Conservation (phyloP, 805 yeast genomes). For the Candida ortonii region DNA sequence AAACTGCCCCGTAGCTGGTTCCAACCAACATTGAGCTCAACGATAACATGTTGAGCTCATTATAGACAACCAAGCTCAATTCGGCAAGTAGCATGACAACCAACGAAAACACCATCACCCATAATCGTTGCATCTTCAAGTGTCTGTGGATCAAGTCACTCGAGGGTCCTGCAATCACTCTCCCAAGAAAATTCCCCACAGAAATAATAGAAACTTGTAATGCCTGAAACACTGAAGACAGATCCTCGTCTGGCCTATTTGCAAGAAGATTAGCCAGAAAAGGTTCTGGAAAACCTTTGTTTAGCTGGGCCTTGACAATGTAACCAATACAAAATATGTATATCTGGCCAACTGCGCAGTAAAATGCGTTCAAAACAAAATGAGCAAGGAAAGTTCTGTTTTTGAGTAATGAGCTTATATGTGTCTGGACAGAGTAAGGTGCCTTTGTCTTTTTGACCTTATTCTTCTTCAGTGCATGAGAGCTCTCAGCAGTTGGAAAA, state of each 20-base stretch:
- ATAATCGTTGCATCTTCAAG: slow-evolving; percentile 54
- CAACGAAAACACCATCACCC: slow-evolving; percentile 54
- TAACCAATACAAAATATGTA: slow-evolving; percentile 75
- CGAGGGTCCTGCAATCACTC: slow-evolving; percentile 61
- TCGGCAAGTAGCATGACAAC: slow-evolving; percentile 38
- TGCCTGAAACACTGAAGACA: slow-evolving; percentile 56
- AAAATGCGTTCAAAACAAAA: slow-evolving; percentile 51
- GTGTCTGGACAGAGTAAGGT: slow-evolving; percentile 21
- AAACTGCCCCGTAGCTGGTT: slow-evolving; percentile 63
- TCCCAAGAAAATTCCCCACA: slow-evolving; percentile 60
- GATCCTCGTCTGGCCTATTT: slow-evolving; percentile 25
- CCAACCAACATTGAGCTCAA: slow-evolving; percentile 58
- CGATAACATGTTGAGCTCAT: slow-evolving; percentile 43
- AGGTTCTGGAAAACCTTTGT: slow-evolving; percentile 22
- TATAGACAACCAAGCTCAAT: slow-evolving; percentile 33
- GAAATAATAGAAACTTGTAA: slow-evolving; percentile 69
- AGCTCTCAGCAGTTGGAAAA: background rate
- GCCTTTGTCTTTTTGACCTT: slow-evolving; percentile 10
- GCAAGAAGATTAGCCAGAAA: slow-evolving; percentile 9
- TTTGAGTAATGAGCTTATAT: slow-evolving; percentile 26
- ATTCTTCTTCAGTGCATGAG: slow-evolving; percentile 6
- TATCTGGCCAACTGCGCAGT: slow-evolving; percentile 66
- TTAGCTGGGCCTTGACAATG: slow-evolving; percentile 51
- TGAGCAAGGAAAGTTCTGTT: slow-evolving; percentile 46
- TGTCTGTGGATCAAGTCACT: slow-evolving; percentile 58